phyloP scores from a whole-genome alignment of 176 grass and related monocot species.

The Carex kokanica region DNA sequence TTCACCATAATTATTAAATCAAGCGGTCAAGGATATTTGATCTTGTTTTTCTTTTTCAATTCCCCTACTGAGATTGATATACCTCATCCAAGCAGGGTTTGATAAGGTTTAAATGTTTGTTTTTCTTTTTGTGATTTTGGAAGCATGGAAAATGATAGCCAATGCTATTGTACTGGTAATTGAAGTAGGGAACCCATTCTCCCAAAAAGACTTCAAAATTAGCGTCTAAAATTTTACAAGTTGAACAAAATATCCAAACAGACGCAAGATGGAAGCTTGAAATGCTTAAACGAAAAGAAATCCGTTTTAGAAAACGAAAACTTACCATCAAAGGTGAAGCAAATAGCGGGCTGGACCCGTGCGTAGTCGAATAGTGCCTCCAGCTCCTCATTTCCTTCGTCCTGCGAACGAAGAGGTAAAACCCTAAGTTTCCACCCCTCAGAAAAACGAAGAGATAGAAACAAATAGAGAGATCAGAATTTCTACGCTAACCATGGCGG shows the following conservation, averaged over 20 bases:
- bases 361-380: slow-evolving; percentile 93
- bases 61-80: background rate
- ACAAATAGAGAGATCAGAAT: background rate
- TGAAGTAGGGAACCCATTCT: background rate
- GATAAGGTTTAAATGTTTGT: background rate
- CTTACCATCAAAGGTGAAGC: slow-evolving; percentile 71
- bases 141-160: background rate
- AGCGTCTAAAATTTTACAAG: background rate
- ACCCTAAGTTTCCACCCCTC: background rate
- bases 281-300: background rate
- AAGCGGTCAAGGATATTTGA: background rate
- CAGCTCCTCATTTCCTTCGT: slow-evolving; percentile 48
- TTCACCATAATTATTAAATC: background rate
- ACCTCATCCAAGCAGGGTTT: background rate
- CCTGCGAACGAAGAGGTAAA: slow-evolving; percentile 10
- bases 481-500: slow-evolving; percentile 3
- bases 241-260: background rate
- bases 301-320: background rate
- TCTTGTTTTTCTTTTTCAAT: background rate
- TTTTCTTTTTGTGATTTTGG: background rate
- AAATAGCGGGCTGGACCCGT: slow-evolving; percentile 52
- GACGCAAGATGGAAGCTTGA: background rate
- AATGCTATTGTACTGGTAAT: background rate
- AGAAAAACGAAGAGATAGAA: slow-evolving; percentile 11
- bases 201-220: background rate